Conservation (phyloP, 768 basidiomycete species). For the Tubosaeta brunneosetosa region DNA sequence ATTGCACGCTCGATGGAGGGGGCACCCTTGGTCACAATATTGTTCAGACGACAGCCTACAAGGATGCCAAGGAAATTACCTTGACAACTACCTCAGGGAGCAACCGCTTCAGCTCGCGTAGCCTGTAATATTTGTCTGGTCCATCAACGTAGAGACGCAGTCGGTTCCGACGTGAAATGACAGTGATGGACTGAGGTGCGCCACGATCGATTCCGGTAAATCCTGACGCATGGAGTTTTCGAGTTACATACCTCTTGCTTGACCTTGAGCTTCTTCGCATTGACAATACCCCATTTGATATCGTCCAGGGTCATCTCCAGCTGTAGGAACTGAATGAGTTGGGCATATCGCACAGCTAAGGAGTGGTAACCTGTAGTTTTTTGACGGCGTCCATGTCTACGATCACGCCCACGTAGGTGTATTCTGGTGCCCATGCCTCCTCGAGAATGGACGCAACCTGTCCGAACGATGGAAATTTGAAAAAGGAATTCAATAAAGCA, state of each 20-base stretch:
- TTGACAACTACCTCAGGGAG: conserved; percentile 89
- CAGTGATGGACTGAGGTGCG: conserved; percentile 59
- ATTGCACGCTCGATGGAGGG: conserved; percentile 85
- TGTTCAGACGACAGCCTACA: background rate
- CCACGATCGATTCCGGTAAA: background rate
- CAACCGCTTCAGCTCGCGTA: conserved; percentile 82
- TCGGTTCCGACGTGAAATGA: conserved; percentile 69
- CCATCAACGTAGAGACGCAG: conserved; percentile 78
- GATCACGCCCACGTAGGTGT: conserved; percentile 90
- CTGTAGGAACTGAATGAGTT: conserved; percentile 33
- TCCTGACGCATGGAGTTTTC: background rate
- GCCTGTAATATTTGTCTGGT: conserved; percentile 71
- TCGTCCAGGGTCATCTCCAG: conserved; percentile 91
- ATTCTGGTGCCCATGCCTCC: conserved; percentile 92
- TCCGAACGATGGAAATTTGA: background rate
- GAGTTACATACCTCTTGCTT: conserved; percentile 62
- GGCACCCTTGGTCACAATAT: conserved; percentile 56
- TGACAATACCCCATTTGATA: conserved; percentile 87
- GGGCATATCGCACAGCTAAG: background rate
- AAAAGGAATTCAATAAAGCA: background rate
- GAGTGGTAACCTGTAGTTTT: conserved; percentile 66
- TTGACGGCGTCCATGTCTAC: conserved; percentile 84
- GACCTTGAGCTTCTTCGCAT: conserved; percentile 86
- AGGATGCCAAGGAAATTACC: conserved; percentile 35
- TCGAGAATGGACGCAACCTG: conserved; percentile 90